phyloP scores from a whole-genome alignment of 176 grass and related monocot genomes.

The Metroxylon sagu region DNA sequence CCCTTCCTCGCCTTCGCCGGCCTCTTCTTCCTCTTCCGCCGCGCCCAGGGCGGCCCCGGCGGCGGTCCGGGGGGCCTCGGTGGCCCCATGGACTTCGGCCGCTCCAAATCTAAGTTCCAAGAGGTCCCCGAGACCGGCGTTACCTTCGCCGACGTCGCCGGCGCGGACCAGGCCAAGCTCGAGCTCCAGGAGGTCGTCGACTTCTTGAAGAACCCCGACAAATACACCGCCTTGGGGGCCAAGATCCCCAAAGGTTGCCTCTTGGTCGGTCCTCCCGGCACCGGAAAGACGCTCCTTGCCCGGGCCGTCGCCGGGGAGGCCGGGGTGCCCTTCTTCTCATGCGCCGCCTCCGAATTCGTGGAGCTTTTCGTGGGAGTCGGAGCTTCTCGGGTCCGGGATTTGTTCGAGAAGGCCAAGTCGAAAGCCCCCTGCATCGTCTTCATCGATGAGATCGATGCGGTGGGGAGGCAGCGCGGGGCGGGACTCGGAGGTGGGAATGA shows the following conservation, averaged over 20 bases:
- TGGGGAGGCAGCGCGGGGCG: conserved; percentile 82
- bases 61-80: conserved; percentile 74
- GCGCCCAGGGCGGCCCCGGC: conserved; percentile 67
- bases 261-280: conserved; percentile 78
- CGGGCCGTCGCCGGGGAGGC: conserved; percentile 88
- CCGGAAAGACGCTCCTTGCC: conserved; percentile 80
- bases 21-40: conserved; percentile 94
- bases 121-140: conserved; percentile 92
- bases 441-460: conserved; percentile 92
- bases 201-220: conserved; percentile 94
- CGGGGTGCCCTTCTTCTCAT: conserved; percentile 93
- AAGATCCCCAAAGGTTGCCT: conserved; percentile 96
- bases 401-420: conserved; percentile 97
- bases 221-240: conserved; percentile 87
- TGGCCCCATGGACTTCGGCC: conserved; percentile 93
- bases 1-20: conserved; percentile 87
- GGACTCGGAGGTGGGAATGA: conserved; percentile 90
- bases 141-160: conserved; percentile 72
- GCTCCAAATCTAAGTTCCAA: conserved; percentile 98
- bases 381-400: conserved; percentile 77
- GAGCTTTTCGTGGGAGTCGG: conserved; percentile 93
- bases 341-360: conserved; percentile 87
- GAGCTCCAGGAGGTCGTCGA: conserved; percentile 95
- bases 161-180: conserved; percentile 95
- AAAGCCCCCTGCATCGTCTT: conserved; percentile 98